Conservation (phyloP, 2,329 filamentous ascomycete species). For the Ophiostoma perfectum region DNA sequence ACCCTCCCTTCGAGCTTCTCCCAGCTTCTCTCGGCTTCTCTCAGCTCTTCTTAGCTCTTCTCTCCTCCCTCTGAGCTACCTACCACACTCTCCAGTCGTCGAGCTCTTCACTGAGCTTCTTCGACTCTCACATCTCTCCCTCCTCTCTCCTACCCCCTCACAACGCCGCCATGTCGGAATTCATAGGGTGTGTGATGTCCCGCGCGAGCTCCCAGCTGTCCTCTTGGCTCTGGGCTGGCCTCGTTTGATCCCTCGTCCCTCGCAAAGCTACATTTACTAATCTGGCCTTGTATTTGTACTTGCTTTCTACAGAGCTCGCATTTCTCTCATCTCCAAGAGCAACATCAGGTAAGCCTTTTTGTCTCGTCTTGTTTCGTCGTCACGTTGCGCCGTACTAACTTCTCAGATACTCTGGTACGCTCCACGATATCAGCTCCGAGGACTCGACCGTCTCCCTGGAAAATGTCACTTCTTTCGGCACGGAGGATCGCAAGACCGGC, state of each 20-base stretch:
- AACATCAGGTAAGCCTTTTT: conserved; percentile 24
- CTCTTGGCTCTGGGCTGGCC: neutral
- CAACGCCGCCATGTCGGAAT: conserved; percentile 25
- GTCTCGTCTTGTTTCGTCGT: neutral
- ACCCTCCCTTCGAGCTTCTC: neutral
- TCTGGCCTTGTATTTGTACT: conserved; percentile 12
- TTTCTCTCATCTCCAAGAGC: conserved; percentile 28
- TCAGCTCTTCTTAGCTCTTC: neutral
- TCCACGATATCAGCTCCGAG: conserved; percentile 97
- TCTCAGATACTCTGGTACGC: conserved; percentile 81
- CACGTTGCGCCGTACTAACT: neutral
- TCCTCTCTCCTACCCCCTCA: neutral
- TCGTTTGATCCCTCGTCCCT: neutral
- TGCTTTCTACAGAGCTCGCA: conserved; percentile 24
- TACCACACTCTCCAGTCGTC: neutral
- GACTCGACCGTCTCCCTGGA: conserved; percentile 94
- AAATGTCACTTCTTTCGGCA: conserved; percentile 90
- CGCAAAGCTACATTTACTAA: neutral
- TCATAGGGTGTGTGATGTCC: conserved; percentile 24
- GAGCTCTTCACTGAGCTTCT: neutral
- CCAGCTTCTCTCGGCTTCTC: neutral
- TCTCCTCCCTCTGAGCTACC: neutral
- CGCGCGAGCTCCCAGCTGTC: conserved; percentile 7
- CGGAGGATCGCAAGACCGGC: conserved; percentile 77
- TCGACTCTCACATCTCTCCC: neutral